A percentile compares a stretch with the other conserved stretches of the same genome.
phyloP scores from a whole-genome alignment of 148 eudicot genomes.

The Rheum nobile region DNA sequence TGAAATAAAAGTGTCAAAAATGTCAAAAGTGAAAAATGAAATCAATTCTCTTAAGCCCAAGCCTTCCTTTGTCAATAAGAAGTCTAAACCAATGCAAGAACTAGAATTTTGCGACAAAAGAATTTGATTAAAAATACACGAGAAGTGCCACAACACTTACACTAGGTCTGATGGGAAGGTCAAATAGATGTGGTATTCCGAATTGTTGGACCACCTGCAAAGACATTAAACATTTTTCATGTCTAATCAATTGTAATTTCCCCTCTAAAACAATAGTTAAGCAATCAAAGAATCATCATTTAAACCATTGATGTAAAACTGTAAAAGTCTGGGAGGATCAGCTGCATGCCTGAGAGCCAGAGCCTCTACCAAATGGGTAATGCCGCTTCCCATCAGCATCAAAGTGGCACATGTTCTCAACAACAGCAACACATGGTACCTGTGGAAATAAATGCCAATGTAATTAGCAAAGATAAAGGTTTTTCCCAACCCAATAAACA shows the following conservation, averaged over 20 bases:
- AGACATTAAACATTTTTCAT: conserved; percentile 1
- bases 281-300: conserved; percentile 13
- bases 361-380: conserved; percentile 97
- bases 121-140: not conserved
- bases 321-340: conserved; percentile 14
- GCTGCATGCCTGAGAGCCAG: conserved; percentile 88
- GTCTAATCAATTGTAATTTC: conserved; percentile 1
- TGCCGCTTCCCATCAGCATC: conserved; percentile 99
- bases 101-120: no score
- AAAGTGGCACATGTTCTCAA: conserved; percentile 98
- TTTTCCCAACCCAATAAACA: not conserved
- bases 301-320: conserved; percentile 18
- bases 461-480: not conserved
- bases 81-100: not conserved
- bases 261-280: not conserved
- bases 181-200: conserved; percentile 92
- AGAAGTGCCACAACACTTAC: conserved; percentile 29
- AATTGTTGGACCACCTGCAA: conserved; percentile 93
- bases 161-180: conserved; percentile 88
- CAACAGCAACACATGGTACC: conserved; percentile 99
- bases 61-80: not conserved
- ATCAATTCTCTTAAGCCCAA: not conserved
- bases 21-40: no score
- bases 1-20: not conserved
- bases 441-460: conserved; percentile 12